Evolutionary conservation across 1,284 basidiomycete genomes (phyloP), one percentile per base, ranked within the genome.

Genomic region (Boletus nobilissimus): DNA sequence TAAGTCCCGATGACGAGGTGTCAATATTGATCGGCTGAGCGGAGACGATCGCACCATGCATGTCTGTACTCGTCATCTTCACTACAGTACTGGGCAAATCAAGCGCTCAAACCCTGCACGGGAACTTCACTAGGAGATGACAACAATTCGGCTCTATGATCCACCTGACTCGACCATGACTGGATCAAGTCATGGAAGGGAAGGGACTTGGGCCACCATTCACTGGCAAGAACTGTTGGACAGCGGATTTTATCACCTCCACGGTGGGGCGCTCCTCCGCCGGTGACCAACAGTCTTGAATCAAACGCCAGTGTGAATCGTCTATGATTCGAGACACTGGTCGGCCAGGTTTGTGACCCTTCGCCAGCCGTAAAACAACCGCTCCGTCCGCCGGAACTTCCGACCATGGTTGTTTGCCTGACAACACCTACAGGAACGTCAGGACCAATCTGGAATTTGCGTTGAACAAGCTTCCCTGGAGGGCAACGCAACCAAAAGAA

Each of bases 241-340:
- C n/a, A 2, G 5, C 14, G 10, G 7, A 1, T 6, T 48, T n/a
- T 26, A 72, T 62, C 60, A 0, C 36, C 18, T 62, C 46, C 5
- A 69, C 51, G 4, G 60, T 3, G 7, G 80, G 80, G 24, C 80
- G 72, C 16, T 71, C 67, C 16, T 70, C 63, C 1, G 32, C 18
- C 4, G 39, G 32, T 24, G 78, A 74, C 80, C 80, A 81, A 34
- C 80, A 81, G 2, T 13, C 32, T 39, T 72, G 68, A 48, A 80
- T 69, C 0, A 80, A 70, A 14, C 65, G 22, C 80, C 78, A 80
- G 32, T 76, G 72, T 1, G 39, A 40, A 32, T 81, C 74, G 22
- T 72, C 54, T 14, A 79, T 48, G 9, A 18, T 2, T 46, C 63
- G 70, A 29, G 34, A 74, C 14, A 26, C 36, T 16, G 78, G 78